Base-by-base conservation (phyloP, 768 basidiomycete species). In the Boletales sp. region DNA sequence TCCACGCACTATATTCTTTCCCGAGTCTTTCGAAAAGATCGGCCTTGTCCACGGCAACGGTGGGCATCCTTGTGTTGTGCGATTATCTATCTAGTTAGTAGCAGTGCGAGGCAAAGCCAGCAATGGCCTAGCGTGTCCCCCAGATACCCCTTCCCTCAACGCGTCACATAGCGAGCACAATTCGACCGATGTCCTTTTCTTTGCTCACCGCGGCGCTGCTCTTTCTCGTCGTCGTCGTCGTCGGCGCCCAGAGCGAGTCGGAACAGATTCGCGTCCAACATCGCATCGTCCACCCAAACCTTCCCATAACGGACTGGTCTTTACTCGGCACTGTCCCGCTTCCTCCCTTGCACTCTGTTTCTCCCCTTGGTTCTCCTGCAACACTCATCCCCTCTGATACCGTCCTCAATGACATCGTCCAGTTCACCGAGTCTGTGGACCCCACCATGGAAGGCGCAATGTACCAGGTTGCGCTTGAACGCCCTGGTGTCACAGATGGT, bases 41-140 rank as follows among this genome's bases (percentile, higher is more conserved):
- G 41, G 83, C 90, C 70, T 97, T 97, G 77, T 97, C 90, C 51
- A 98, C 90, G 17, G 93, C 78, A 67, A 99, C 79, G 56, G 96
- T 98, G 53, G 96, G 96, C 96, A 94, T 95, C 41, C 14, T 42
- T 28, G 25, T 28, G 25, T 28, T 28, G 25, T 7, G 25, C 25
- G 25, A 28, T 28, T 28, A 28, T 28, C 25, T 28, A 7, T 28
- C 4, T 28, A 28, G 25, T 28, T 28, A 28, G 25, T 28, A 28
- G 38, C 15, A 34, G 42, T 14, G 43, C 5, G 19, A 28, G 25
- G 3, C 25, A 28, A 28, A 34, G 8, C 33, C 21, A 12, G 2
- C 11, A 13, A 36, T 33, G 18, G 21, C 42, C 25, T 28, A 6
- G 25, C 54, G 40, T 33, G 52, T 30, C 59, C 58, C 63, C 55